phyloP scores from a whole-genome alignment of 192 early-diverging fungal species.

The Coemansia sp. region DNA sequence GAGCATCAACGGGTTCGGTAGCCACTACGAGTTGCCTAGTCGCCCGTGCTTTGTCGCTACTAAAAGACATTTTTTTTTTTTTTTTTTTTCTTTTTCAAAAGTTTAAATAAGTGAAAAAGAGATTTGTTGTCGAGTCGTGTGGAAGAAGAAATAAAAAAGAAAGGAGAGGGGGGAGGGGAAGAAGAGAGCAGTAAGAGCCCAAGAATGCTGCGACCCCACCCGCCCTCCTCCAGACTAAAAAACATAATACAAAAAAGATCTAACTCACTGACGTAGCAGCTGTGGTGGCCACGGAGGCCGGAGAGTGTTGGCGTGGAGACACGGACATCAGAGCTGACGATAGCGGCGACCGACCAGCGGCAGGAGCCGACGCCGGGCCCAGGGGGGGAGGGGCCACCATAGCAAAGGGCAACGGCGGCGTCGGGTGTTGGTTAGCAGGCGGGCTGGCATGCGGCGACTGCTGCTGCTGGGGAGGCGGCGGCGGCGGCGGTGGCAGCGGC shows the following conservation, averaged over 20 bases:
- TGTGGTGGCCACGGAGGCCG: conserved; percentile 13
- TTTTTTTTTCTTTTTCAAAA: no score
- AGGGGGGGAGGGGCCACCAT: neutral
- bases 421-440: neutral
- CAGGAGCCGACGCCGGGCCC: conserved; percentile 1
- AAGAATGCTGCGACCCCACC: neutral
- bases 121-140: neutral
- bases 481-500: neutral
- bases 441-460: neutral
- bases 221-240: neutral
- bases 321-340: neutral
- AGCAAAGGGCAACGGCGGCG: conserved; percentile 10
- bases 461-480: neutral
- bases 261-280: conserved; percentile 6
- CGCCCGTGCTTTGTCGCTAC: neutral
- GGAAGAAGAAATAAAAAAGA: neutral
- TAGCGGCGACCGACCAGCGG: conserved; percentile 8
- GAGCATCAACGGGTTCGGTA: conserved; percentile 25
- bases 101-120: neutral
- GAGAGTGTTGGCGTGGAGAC: conserved; percentile 24
- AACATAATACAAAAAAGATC: neutral
- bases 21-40: neutral
- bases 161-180: neutral
- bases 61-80: neutral
- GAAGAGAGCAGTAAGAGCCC: neutral